These are phyloP conservation scores for Leccinum incarnatum DNA, from an alignment of 768 basidiomycete species.

Conservation along the genomic window DNA sequence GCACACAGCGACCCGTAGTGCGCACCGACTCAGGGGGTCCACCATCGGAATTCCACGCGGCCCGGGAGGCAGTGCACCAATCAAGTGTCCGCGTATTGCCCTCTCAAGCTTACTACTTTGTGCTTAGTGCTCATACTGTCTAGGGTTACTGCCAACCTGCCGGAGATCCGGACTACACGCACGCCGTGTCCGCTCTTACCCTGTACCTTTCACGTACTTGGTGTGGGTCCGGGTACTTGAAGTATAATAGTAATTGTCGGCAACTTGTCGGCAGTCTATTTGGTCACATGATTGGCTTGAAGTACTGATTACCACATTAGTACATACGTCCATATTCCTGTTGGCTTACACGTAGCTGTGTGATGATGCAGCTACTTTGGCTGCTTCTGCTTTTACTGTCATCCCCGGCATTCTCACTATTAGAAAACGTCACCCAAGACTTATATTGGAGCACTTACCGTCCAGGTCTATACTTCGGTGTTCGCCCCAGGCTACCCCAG, in stretches of 20 bases:
- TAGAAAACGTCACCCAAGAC: slow-evolving; percentile 37
- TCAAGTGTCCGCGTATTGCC: background rate
- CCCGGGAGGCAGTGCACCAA: slow-evolving; percentile 3
- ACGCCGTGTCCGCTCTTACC: background rate
- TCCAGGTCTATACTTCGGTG: slow-evolving; percentile 93
- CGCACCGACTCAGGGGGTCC: no score
- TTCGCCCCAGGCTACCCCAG: slow-evolving; percentile 79
- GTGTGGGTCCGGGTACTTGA: no score
- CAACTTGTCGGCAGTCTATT: background rate
- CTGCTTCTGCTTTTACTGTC: slow-evolving; percentile 27
- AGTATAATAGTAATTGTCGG: no score
- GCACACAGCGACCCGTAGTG: no score
- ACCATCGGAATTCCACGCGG: background rate
- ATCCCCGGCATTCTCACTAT: slow-evolving; percentile 12
- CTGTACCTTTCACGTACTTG: background rate
- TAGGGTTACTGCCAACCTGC: no score
- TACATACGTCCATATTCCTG: background rate
- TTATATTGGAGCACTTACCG: slow-evolving; percentile 78
- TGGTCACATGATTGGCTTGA: slow-evolving; percentile 12
- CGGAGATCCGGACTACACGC: background rate
- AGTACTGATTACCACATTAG: background rate
- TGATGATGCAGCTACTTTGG: slow-evolving; percentile 24
- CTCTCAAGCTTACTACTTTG: background rate
- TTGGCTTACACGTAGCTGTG: background rate
- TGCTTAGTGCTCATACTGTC: background rate